Percentiles rank a stretch among this genome's conserved stretches.
These are phyloP conservation scores for Taiozyma sp. DNA, from an alignment of 1,139 yeast genomes.

Conservation along the genomic window DNA sequence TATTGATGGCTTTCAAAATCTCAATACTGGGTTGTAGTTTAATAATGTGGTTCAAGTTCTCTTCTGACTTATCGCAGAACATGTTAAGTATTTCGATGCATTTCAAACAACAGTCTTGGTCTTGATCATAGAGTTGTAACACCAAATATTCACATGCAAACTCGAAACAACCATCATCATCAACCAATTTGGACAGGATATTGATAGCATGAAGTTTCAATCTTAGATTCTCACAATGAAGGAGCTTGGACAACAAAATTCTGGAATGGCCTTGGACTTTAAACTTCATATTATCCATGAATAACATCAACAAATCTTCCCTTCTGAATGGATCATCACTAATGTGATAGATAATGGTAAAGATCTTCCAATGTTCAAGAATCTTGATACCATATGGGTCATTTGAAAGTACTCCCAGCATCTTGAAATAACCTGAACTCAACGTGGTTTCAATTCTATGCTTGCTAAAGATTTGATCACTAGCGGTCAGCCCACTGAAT, in stretches of 20 bases:
- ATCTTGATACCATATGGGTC: constrained; percentile 59
- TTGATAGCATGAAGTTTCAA: constrained; percentile 56
- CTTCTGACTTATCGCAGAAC: constrained; percentile 37
- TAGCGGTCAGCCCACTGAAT: constrained; percentile 64
- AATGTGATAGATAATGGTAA: constrained; percentile 74
- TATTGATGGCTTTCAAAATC: constrained; percentile 33
- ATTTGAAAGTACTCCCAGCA: constrained; percentile 69
- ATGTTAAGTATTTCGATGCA: constrained; percentile 51
- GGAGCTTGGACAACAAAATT: constrained; percentile 58
- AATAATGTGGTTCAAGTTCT: constrained; percentile 38
- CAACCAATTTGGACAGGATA: constrained; percentile 41
- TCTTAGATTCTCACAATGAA: constrained; percentile 50
- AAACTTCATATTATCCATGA: constrained; percentile 61
- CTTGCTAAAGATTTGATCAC: constrained; percentile 69
- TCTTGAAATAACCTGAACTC: constrained; percentile 70
- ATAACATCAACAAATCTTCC: constrained; percentile 53
- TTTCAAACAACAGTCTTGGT: constrained; percentile 49
- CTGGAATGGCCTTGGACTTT: constrained; percentile 63
- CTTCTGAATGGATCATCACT: constrained; percentile 51
- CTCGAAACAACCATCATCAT: constrained; percentile 21
- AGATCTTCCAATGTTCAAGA: constrained; percentile 79
- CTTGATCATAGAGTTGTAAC: constrained; percentile 67
- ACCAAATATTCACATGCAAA: constrained; percentile 48
- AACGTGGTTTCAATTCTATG: constrained; percentile 58
- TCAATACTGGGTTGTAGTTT: constrained; percentile 33